Base-by-base conservation (phyloP, 2,329 filamentous ascomycete species). In the Talaromyces sp. region DNA sequence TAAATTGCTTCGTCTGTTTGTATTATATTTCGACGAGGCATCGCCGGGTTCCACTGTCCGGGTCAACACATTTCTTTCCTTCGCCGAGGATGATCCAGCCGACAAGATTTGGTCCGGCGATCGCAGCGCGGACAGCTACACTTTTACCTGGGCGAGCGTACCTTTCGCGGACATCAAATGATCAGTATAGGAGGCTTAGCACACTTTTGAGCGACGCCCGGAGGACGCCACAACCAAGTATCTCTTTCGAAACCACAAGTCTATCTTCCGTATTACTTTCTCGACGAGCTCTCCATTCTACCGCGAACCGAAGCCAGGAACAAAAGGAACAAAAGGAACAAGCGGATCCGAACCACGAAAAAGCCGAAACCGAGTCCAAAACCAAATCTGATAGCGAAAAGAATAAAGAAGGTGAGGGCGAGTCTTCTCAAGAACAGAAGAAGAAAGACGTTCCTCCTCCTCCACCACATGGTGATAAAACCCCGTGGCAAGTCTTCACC, bases 381-480 rank as follows among this genome's bases (percentile, higher is more conserved):
- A 77, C 84, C 59, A 80, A 83, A 65, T 77, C 84, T 59, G 77
- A 84, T 41, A 22, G n/a, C 77, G 82, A 68, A 78, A 82, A 65
- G n/a, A 57, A 58, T 0, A 24, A 57, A 4, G 41, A 59, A n/a
- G 41, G 39, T 31, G 78, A 85, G 62, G 79, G 79, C 37, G 78
- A 79, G 66, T 76, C 75, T 39, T 76, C 81, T 62, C 73, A 79
- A 8, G 78, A 83, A 47, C 74, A 79, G 52, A 87, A 91, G 72
- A 87, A 92, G 71, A 87, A 92, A 67, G 81, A 82, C 43, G 78
- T 87, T 33, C 89, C 93, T 13, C 92, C 94, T 24, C 94, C 93
- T 14, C 94, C 95, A n/a, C 94, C 93, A 22, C 95, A 99, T 75
- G 95, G 95, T 67, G 93, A 97, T 82, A 99, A 99, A 84, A 95